These are phyloP conservation scores for Omphalotus olearius DNA, from an alignment of 1,284 basidiomycete species.

Conservation along the genomic window DNA sequence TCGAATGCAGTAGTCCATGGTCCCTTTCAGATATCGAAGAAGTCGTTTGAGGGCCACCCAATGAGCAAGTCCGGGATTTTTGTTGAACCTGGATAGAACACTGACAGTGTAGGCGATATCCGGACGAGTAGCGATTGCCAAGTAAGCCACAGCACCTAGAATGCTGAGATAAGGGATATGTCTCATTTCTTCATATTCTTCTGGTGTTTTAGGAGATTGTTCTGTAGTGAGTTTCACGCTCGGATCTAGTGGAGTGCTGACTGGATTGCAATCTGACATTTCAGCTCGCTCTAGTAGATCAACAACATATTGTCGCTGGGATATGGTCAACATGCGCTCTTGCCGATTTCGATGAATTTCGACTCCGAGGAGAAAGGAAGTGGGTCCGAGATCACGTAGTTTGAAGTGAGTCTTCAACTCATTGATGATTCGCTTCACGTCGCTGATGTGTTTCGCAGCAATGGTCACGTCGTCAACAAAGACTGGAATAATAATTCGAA, in stretches of 20 bases:
- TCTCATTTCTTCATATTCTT: constrained; percentile 18
- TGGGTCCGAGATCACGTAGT: constrained; percentile 21
- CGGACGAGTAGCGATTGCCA: constrained; percentile 24
- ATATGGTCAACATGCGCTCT: constrained; percentile 20
- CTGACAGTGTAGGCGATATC: constrained; percentile 29
- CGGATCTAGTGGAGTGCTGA: constrained; percentile 18
- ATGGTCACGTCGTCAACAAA: constrained; percentile 22
- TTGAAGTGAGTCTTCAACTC: constrained; percentile 22
- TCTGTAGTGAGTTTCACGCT: neutral
- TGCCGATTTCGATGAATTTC: constrained; percentile 23
- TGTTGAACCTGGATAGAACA: constrained; percentile 21
- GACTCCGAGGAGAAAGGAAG: constrained; percentile 26
- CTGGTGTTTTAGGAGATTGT: constrained; percentile 9
- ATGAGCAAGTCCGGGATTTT: constrained; percentile 22
- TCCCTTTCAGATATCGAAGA: constrained; percentile 23
- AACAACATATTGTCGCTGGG: constrained; percentile 24
- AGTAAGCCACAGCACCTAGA: constrained; percentile 26
- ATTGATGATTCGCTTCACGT: constrained; percentile 12
- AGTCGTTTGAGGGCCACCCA: constrained; percentile 25
- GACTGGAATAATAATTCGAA: constrained; percentile 17
- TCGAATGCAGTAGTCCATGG: too few species aligned
- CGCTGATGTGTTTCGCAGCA: constrained; percentile 13
- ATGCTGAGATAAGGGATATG: constrained; percentile 20
- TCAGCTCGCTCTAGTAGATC: constrained; percentile 22
- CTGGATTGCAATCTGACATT: constrained; percentile 19